Evolutionary conservation across 345 rosid species (phyloP).

Genomic region (Brassica incana): DNA sequence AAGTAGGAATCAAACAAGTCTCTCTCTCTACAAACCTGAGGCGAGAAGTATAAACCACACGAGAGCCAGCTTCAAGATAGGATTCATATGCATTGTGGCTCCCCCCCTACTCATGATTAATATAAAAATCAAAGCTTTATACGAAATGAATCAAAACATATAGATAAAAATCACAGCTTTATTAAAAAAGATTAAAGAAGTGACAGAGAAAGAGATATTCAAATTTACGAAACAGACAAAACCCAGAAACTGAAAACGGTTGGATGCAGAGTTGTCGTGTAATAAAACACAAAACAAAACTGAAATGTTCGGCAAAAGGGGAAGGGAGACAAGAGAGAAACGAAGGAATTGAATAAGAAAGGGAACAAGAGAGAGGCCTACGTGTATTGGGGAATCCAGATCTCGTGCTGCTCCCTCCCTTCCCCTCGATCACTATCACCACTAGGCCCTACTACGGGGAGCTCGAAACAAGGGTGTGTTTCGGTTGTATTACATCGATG

Average conservation of each 20-base stretch:
- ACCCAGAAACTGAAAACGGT: conserved; percentile 4
- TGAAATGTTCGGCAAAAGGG: not conserved
- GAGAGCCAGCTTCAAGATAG: conserved; percentile 44
- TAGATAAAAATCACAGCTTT: not conserved
- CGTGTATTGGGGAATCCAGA: not conserved
- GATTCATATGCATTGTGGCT: conserved; percentile 45
- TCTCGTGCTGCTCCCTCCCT: not conserved
- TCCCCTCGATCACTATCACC: not conserved
- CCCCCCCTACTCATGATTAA: conserved; percentile 33
- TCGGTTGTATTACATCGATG: not conserved
- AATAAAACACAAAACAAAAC: not conserved
- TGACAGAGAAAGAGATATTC: not conserved
- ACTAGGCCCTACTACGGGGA: too few species aligned
- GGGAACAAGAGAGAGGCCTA: not conserved
- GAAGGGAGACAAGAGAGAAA: conserved; percentile 4
- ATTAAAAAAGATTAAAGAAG: not conserved
- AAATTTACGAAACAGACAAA: conserved; percentile 16
- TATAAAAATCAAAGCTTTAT: not conserved
- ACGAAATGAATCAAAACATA: not conserved
- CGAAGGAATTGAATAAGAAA: not conserved
- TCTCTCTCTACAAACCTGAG: conserved; percentile 42
- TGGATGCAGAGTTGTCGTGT: not conserved
- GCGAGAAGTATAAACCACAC: conserved; percentile 47
- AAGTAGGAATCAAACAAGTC: too few species aligned
- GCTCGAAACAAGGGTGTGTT: not conserved